Percentiles rank a stretch among this genome's conserved stretches.
These are phyloP conservation scores for Leccinum barrowsii DNA, from an alignment of 768 basidiomycete genomes.

Conservation along the genomic window DNA sequence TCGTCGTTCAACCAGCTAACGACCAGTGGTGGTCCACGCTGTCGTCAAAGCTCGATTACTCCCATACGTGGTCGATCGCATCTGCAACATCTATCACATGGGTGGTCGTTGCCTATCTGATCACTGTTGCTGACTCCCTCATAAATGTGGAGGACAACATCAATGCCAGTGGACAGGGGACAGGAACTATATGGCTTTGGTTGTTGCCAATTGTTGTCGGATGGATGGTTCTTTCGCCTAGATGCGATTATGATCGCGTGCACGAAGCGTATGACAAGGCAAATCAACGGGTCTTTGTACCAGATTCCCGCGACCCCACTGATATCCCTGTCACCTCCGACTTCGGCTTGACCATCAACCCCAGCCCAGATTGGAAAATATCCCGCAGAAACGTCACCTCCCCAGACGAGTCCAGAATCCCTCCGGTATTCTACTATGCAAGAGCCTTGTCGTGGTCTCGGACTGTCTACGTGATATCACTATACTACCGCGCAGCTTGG, in stretches of 20 bases:
- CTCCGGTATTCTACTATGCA: conserved; percentile 27
- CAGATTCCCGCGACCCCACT: not conserved
- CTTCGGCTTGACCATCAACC: conserved; percentile 18
- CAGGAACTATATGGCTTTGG: conserved; percentile 43
- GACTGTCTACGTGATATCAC: conserved; percentile 12
- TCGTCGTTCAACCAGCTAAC: conserved; percentile 42
- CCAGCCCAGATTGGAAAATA: conserved; percentile 2
- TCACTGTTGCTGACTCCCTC: conserved; percentile 17
- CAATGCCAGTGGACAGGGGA: conserved; percentile 35
- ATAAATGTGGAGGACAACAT: conserved; percentile 19
- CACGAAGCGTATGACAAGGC: conserved; percentile 15
- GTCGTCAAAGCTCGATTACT: conserved; percentile 33
- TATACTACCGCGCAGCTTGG: conserved; percentile 20
- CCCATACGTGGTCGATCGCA: conserved; percentile 39
- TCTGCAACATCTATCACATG: conserved; percentile 39
- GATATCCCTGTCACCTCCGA: not conserved
- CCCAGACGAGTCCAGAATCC: conserved; percentile 22
- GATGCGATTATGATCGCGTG: conserved; percentile 35
- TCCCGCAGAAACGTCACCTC: conserved; percentile 2
- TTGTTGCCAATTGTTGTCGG: conserved; percentile 39
- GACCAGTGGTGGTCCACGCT: conserved; percentile 41
- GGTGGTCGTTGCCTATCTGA: conserved; percentile 42
- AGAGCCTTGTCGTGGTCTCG: conserved; percentile 21
- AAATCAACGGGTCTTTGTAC: conserved; percentile 5
- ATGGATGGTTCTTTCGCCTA: conserved; percentile 40